Base-by-base conservation (phyloP, 495 filamentous ascomycete species). In the Amniculicola lignicola region DNA sequence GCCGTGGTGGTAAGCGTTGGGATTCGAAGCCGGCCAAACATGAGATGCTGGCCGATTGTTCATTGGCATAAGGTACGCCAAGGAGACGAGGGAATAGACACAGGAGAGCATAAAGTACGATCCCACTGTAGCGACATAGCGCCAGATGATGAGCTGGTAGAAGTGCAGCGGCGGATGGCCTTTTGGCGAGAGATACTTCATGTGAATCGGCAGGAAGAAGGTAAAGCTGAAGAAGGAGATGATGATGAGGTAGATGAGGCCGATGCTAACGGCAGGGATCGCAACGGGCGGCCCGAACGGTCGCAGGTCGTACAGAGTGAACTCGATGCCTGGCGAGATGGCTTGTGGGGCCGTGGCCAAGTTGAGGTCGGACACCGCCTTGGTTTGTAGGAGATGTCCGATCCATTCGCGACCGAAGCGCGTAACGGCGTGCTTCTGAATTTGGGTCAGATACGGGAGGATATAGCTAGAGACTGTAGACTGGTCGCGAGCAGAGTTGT, bases 221-320 rank as follows among this genome's bases (percentile, higher is more conserved):
- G 79, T 72, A 66, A 84, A 86, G 43, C 79, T 82, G 74, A 87
- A 87, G 72, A 87, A 87, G 3, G 83, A 78, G 29, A 88, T 73
- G 66, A 89, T 86, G 64, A 88, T 86, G 21, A 89, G 71, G 67
- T 88, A 87, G 64, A 87, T 86, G 28, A 88, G 66, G 0, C 84
- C 84, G 51, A 88, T 82, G 1, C 76, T 78, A 7, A 86, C 77
- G 5, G 84, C 76, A 0, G 84, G 84, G 2, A 74, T 80, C 3
- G 76, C 71, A 2, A 77, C 74, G 6, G 76, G 72, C 0, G 82
- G 82, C 0, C 64, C 59, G 61, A 88, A 87, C 0, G 84, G 84
- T 4, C 84, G 77, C 3, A 88, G 72, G 52, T 86, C 83, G 62
- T 79, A 74, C 0, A 67, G 67, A 14, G 77, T 78, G 68, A 85